Evolutionary conservation across 2,329 filamentous ascomycete genomes (phyloP).

Genomic region (Clonostachys rosea): DNA sequence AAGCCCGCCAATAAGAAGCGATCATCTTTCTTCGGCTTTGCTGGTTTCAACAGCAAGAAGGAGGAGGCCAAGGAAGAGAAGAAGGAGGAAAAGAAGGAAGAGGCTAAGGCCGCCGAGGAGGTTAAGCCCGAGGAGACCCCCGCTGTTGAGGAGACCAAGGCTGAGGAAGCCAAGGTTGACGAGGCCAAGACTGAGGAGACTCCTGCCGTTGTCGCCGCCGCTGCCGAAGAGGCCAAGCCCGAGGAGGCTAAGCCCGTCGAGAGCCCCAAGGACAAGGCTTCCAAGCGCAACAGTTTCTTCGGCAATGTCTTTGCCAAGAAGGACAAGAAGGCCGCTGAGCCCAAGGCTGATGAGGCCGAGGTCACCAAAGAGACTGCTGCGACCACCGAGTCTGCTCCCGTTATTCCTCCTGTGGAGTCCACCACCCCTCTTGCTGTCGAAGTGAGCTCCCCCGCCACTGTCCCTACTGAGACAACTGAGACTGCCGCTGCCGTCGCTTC

Average conservation of each 20-base stretch:
- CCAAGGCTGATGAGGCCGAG: constrained; percentile 32
- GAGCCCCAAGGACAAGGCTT: constrained; percentile 41
- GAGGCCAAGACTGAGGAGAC: constrained; percentile 25
- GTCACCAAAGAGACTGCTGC: constrained; percentile 35
- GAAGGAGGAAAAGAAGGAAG: constrained; percentile 14
- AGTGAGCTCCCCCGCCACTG: constrained; percentile 40
- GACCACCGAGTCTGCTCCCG: constrained; percentile 48
- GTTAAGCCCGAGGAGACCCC: constrained; percentile 21
- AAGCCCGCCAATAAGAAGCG: constrained; percentile 65
- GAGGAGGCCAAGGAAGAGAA: constrained; percentile 44
- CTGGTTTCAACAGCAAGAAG: constrained; percentile 49
- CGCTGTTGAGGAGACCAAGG: constrained; percentile 27
- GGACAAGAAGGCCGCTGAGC: constrained; percentile 54
- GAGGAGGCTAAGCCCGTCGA: constrained; percentile 33
- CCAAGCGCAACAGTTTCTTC: constrained; percentile 55
- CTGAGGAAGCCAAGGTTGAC: constrained; percentile 19
- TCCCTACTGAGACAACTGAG: constrained; percentile 42
- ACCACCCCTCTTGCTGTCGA: constrained; percentile 52
- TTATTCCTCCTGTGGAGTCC: constrained; percentile 55
- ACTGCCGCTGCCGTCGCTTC: constrained; percentile 21
- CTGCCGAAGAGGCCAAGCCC: constrained; percentile 20
- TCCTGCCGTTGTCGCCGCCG: constrained; percentile 21
- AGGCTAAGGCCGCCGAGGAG: constrained; percentile 22
- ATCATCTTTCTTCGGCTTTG: constrained; percentile 52
- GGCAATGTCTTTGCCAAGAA: constrained; percentile 46